A percentile compares a stretch with the other conserved stretches of the same genome.
Evolutionary conservation across 176 grass and related monocot species (phyloP).

Genomic region (Oryza brachyantha): DNA sequence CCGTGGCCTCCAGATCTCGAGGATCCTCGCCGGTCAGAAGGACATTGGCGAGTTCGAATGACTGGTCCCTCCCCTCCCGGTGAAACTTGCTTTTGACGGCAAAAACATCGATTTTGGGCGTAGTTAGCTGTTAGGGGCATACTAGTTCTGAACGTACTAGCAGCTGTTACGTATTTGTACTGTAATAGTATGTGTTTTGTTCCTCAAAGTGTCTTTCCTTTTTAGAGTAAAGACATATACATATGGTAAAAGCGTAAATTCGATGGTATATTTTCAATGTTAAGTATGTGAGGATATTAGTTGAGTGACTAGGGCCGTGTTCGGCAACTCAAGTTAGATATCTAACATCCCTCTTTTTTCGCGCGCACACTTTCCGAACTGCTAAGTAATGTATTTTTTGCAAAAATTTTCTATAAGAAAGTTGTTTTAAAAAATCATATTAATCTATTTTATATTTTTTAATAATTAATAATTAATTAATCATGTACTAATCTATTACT

Average conservation of each 20-base stretch:
- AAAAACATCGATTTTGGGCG: background rate
- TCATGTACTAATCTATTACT: no score
- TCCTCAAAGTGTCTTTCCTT: background rate
- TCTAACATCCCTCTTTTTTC: no score
- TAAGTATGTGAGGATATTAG: background rate
- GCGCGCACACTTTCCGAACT: no score
- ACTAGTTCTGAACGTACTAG: background rate
- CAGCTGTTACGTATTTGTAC: background rate
- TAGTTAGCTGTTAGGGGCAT: background rate
- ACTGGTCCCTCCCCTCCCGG: background rate
- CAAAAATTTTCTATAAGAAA: no score
- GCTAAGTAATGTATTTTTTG: no score
- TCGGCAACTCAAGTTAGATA: no score
- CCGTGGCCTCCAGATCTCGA: slow-evolving; percentile 87
- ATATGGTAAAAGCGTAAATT: background rate
- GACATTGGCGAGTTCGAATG: slow-evolving; percentile 32
- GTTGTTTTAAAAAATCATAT: no score
- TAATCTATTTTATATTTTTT: no score
- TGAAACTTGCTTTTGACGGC: background rate
- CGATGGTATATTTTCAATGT: background rate
- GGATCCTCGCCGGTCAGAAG: slow-evolving; percentile 75
- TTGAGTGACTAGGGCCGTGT: background rate
- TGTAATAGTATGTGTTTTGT: background rate
- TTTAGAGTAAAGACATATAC: background rate
- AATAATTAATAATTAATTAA: no score